Base-by-base conservation (phyloP, 108 stramenopile genomes). In the Fragilaria crotonensis region DNA sequence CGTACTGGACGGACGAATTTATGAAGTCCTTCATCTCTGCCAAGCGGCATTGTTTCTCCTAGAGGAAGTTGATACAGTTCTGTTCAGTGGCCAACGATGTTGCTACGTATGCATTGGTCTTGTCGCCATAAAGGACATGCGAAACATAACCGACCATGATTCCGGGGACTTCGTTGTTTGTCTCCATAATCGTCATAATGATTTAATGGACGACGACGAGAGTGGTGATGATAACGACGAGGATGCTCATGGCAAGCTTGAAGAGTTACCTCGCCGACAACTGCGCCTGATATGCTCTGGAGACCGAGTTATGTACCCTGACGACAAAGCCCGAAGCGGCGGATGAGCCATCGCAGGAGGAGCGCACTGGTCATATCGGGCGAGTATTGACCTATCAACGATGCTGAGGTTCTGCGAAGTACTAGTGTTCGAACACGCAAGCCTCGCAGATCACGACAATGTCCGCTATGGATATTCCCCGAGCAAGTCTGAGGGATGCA, bases 101-200 rank as follows among this genome's bases (percentile, higher is more conserved):
- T 69, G 61, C 30, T 62, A 54, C 41, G 19, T 62, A 0, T 69
- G 54, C 26, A 55, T 69, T 19, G 68, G 62, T 51, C 45, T 69
- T 3, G 68, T 62, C 44, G 25, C 60, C 1, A 32, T 69, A 41
- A 69, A 69, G 54, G 68, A 69, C 50, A 69, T 69, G 68, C 29
- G 59, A 44, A 23, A 17, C 1, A 1, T 21, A 25, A 52, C 17
- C 18, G 25, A 23, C 2, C 33, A 53, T 1, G 20, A 25, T 32
- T 60, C 33, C n/a, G 29, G 2, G n/a, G 14, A 41, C 36, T 41
- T 41, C 14, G 11, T 41, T 14, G 11, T 41, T 11, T 41, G 36
- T 41, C 36, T 41, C 7, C 36, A 41, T 11, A 48, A 50, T 5
- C 48, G 59, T 9, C 48, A 9, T 27, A 9, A 25, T 45, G 30